Evolutionary conservation across 257 asterid species (phyloP), one percentile per base, ranked within the genome.

Genomic region (Lithospermum erythrorhizon): DNA sequence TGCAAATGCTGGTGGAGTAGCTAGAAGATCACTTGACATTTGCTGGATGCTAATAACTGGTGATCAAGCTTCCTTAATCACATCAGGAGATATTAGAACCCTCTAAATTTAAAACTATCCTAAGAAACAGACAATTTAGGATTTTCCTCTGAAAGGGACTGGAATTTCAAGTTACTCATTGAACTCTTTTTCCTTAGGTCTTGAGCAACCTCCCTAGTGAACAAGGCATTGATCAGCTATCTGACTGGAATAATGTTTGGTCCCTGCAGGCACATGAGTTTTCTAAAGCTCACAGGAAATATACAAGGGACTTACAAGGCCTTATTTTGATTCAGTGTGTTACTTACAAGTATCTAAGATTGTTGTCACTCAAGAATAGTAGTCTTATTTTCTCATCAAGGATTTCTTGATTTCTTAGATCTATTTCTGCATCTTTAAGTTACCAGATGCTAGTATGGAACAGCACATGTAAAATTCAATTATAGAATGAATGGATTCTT

Each of bases 261-360:
- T 83, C 83, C 89, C 86, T 90, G 96, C 97, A 90, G 96, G 96
- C 91, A 85, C 97, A 90, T 85, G 97, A 90, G 78, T 87, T 77
- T 78, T 84, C 87, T 80, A 87, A 71, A 76, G 95, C 82, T 78
- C 77, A 87, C 83, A 84, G 79, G 90, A 90, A 76, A 73, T 80
- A 64, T 73, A 79, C 86, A 52, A 81, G 86, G 76, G 71, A 70
- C 64, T 76, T 81, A 81, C 86, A 68, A 85, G 94, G 86, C 82
- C 89, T 77, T 52, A 73, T 74, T 79, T 75, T 76, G 74, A 62
- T 76, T 77, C 74, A 55, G 58, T 78, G 71, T 63, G 70, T 72
- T 81, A 45, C 72, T 53, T 61, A 59, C 66, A 66, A 70, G 65
- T 58, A 72, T 71, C 64, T 63, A 69, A 52, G 64, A 62, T 67